phyloP scores from a whole-genome alignment of 1,284 basidiomycete genomes.

The Neonothopanus nambi region DNA sequence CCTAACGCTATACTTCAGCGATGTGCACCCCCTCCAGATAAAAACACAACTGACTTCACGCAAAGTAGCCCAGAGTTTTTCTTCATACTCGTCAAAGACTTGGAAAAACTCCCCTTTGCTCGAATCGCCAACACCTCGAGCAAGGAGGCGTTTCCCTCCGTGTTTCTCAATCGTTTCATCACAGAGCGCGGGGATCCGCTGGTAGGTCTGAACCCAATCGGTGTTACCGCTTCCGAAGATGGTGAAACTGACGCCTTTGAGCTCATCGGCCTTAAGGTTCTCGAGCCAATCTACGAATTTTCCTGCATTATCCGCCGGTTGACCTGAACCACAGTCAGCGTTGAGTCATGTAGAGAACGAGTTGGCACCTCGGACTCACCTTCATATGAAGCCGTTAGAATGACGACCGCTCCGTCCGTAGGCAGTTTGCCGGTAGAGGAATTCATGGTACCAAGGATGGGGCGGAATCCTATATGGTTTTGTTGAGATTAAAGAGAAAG shows the following conservation, averaged over 20 bases:
- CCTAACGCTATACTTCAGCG: conserved; percentile 20
- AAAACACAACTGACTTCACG: conserved; percentile 25
- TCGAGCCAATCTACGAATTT: conserved; percentile 45
- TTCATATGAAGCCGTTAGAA: conserved; percentile 54
- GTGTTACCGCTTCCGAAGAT: conserved; percentile 57
- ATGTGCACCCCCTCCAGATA: background rate
- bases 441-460: conserved; percentile 44
- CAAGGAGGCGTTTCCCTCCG: conserved; percentile 40
- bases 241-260: conserved; percentile 40
- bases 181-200: conserved; percentile 45
- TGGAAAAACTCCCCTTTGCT: conserved; percentile 44
- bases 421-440: conserved; percentile 40
- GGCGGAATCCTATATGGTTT: conserved; percentile 36
- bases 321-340: conserved; percentile 24
- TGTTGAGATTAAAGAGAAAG: background rate
- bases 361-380: conserved; percentile 26
- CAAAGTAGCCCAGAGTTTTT: conserved; percentile 39
- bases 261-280: conserved; percentile 30
- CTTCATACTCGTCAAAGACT: conserved; percentile 46
- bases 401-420: conserved; percentile 46
- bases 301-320: conserved; percentile 51
- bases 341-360: background rate
- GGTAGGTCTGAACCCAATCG: conserved; percentile 54
- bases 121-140: conserved; percentile 44
- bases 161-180: conserved; percentile 38